Conservation (phyloP, 1,284 basidiomycete species). For the Sphaerobolus stellatus region DNA sequence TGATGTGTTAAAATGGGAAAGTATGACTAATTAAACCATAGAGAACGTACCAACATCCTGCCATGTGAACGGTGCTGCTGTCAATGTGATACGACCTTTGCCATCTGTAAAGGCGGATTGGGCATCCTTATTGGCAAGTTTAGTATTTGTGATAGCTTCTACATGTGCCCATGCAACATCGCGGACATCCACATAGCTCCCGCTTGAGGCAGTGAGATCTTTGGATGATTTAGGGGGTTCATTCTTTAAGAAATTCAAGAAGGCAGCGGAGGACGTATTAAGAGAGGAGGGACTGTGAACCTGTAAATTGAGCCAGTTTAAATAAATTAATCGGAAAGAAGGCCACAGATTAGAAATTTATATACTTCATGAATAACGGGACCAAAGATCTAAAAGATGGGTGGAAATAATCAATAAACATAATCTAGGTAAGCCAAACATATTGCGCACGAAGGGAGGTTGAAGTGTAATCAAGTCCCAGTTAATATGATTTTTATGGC, state of each 20-base stretch:
- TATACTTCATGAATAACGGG: no score
- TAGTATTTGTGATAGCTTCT: constrained; percentile 43
- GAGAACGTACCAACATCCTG: background rate
- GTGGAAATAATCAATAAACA: background rate
- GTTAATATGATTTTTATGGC: constrained; percentile 19
- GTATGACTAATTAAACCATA: background rate
- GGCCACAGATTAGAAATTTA: no score
- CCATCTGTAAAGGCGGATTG: no score
- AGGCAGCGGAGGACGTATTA: no score
- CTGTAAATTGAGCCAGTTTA: background rate
- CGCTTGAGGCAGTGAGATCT: constrained; percentile 11
- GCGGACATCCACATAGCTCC: constrained; percentile 57
- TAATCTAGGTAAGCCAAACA: no score
- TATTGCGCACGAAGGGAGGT: constrained; percentile 20
- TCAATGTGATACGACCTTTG: no score
- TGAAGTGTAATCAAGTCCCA: constrained; percentile 23
- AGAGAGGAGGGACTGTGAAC: constrained; percentile 26
- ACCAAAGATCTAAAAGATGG: background rate
- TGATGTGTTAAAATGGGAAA: background rate
- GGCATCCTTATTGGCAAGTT: constrained; percentile 53
- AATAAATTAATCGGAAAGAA: no score
- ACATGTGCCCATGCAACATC: constrained; percentile 57
- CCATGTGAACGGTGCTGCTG: no score
- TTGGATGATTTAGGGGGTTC: constrained; percentile 20
- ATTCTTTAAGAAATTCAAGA: no score